Evolutionary conservation across 1,139 yeast species (phyloP), one percentile per base, ranked within the genome.

Genomic region (Suhomyces wounanorum): DNA sequence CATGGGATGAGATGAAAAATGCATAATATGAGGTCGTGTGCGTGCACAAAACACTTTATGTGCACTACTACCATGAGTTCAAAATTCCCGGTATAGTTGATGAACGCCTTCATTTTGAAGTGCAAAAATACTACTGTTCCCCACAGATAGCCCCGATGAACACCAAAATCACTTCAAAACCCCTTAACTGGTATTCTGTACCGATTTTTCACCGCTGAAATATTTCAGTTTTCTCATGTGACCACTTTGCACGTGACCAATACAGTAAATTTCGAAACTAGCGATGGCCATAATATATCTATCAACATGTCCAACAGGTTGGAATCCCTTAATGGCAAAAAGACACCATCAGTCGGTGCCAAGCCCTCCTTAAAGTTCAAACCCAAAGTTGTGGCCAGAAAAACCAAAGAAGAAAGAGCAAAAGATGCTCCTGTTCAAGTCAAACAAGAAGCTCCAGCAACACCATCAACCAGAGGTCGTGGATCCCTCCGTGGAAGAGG

Each of bases 371-470:
- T 81, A 48, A 84, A 86, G 66, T 90, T 90, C 68, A 82, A 85
- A 63, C 97, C 97, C 1, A 90, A 90, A 65, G 85, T 77, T 1
- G 96, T 90, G 40, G 89, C 89, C 1, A 76, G 97, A 67, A 83
- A 89, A 64, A 73, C 90, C 18, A 86, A 89, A 59, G 94, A 88
- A 60, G 97, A 89, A 61, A 75, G 97, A 64, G 95, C 84, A 28
- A 84, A 86, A 42, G 82, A 83, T 38, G 91, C 91, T 0, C 89
- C 91, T 1, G 65, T 59, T 8, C 75, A 77, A 54, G 70, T 80
- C 46, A 79, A 82, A 53, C 68, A 70, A 17, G 77, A 73, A 53
- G 54, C 62, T 1, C 49, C 50, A 5, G 18, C 52, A 1, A 18
- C 51, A 31, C 47, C 42, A 16, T 53, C 63, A 55, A 30, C 62